phyloP scores from a whole-genome alignment of 768 basidiomycete species.

The Boletus coccyginus region DNA sequence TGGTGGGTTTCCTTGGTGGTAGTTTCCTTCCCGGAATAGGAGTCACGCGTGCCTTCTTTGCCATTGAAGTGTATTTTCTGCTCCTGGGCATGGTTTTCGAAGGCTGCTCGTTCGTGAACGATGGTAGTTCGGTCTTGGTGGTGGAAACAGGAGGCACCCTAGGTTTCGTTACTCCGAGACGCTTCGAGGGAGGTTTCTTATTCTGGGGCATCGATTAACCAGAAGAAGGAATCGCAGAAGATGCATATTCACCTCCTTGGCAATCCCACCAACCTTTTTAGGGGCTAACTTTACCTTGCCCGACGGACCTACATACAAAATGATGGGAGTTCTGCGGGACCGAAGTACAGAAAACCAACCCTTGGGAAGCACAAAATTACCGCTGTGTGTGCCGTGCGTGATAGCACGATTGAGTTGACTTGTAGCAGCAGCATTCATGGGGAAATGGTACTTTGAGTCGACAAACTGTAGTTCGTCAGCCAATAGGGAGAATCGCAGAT shows the following conservation, averaged over 20 bases:
- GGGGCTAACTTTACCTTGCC: slow-evolving; percentile 29
- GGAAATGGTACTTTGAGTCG: slow-evolving; percentile 52
- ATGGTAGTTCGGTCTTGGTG: background rate
- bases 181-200: slow-evolving; percentile 8
- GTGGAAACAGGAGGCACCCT: background rate
- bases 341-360: slow-evolving; percentile 21
- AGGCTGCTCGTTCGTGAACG: background rate
- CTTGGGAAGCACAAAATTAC: slow-evolving; percentile 57
- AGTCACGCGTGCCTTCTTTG: slow-evolving; percentile 23
- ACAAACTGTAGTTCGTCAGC: slow-evolving; percentile 39
- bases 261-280: background rate
- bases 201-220: slow-evolving; percentile 5
- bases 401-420: slow-evolving; percentile 55
- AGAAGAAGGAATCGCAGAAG: background rate
- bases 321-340: background rate
- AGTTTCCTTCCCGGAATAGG: slow-evolving; percentile 7
- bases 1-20: slow-evolving; percentile 2
- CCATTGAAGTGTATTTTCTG: slow-evolving; percentile 24
- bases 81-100: slow-evolving; percentile 1
- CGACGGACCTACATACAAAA: slow-evolving; percentile 18
- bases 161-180: background rate
- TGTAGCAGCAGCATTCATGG: slow-evolving; percentile 42
- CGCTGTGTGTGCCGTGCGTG: slow-evolving; percentile 47
- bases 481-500: background rate
- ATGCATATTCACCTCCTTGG: slow-evolving; percentile 14